These are phyloP conservation scores for Nothophytophthora sp. DNA, from an alignment of 352 stramenopile species.

Conservation along the genomic window DNA sequence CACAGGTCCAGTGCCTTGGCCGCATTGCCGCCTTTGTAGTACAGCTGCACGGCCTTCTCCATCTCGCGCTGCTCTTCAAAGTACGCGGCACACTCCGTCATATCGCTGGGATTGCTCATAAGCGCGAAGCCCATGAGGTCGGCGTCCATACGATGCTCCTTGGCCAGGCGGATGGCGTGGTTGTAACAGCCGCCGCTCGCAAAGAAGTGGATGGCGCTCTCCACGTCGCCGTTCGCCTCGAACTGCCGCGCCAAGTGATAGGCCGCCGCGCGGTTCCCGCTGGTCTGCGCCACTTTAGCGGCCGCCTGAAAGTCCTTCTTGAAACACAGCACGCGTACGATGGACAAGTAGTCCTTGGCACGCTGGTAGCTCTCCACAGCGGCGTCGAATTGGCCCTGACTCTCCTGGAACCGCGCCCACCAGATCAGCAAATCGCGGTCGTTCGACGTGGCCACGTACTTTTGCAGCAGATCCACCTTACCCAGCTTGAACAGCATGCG, in stretches of 20 bases:
- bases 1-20: constrained; percentile 93
- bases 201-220: constrained; percentile 93
- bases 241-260: constrained; percentile 91
- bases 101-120: constrained; percentile 84
- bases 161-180: constrained; percentile 93
- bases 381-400: constrained; percentile 82
- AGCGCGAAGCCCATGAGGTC: constrained; percentile 94
- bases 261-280: constrained; percentile 65
- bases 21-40: constrained; percentile 92
- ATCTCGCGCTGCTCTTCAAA: constrained; percentile 93
- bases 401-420: constrained; percentile 95
- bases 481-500: constrained; percentile 92
- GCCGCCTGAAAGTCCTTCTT: constrained; percentile 88
- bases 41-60: constrained; percentile 95
- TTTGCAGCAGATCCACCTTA: constrained; percentile 89
- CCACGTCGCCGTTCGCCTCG: constrained; percentile 77
- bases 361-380: constrained; percentile 90
- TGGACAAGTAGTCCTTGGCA: constrained; percentile 86
- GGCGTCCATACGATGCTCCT: constrained; percentile 86
- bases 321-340: constrained; percentile 92
- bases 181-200: constrained; percentile 89
- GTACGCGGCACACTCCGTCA: constrained; percentile 91
- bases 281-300: constrained; percentile 85
- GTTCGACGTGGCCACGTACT: constrained; percentile 89
- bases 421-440: constrained; percentile 90